Evolutionary conservation across 345 rosid genomes (phyloP).

Genomic region (Cardamine occulta): DNA sequence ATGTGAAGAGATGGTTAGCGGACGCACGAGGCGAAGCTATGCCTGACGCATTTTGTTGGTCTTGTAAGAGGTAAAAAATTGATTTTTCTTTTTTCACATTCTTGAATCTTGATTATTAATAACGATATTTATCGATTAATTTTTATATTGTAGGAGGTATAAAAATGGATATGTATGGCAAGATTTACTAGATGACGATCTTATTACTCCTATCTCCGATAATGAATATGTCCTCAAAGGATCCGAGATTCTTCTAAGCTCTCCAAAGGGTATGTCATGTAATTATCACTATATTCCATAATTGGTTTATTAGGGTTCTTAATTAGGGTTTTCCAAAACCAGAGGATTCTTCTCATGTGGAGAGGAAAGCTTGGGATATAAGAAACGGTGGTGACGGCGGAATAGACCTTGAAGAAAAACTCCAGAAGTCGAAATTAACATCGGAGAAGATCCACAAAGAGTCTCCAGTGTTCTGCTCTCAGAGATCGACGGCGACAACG

Average conservation of each 20-base stretch:
- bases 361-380: constrained; percentile 28
- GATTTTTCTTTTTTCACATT: neutral
- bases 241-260: constrained; percentile 46
- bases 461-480: constrained; percentile 48
- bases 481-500: constrained; percentile 40
- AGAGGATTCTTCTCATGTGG: constrained; percentile 34
- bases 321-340: constrained; percentile 19
- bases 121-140: neutral
- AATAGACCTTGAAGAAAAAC: constrained; percentile 10
- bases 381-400: constrained; percentile 24
- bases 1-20: constrained; percentile 74
- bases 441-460: constrained; percentile 34
- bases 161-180: constrained; percentile 77
- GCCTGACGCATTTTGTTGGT: constrained; percentile 73
- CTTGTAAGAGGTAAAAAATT: constrained; percentile 63
- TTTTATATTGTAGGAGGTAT: constrained; percentile 55
- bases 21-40: constrained; percentile 73
- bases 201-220: constrained; percentile 71
- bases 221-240: constrained; percentile 81
- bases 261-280: constrained; percentile 38
- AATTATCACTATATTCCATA: neutral
- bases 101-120: neutral
- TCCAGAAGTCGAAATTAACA: constrained; percentile 14
- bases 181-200: constrained; percentile 74
- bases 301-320: neutral